phyloP scores from a whole-genome alignment of 306 rosid species.

The Mimosa bimucronata region DNA sequence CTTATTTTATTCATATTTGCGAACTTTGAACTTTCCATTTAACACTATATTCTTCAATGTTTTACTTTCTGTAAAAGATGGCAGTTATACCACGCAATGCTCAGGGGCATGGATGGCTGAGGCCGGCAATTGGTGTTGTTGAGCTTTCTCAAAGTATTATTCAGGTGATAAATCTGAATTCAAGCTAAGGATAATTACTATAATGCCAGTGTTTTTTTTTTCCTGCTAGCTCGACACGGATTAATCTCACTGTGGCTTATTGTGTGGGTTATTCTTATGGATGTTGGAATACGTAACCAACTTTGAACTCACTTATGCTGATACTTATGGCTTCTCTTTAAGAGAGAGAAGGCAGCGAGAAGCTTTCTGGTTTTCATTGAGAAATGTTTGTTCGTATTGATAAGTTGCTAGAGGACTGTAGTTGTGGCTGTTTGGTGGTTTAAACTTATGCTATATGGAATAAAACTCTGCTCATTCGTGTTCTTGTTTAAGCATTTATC shows the following conservation, averaged over 20 bases:
- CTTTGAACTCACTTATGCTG: conserved; percentile 9
- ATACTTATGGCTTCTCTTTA: conserved; percentile 17
- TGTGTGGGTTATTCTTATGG: neutral
- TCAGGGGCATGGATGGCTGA: conserved; percentile 99
- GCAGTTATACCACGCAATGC: conserved; percentile 91
- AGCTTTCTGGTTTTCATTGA: conserved; percentile 26
- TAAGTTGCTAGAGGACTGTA: neutral
- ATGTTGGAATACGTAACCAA: neutral
- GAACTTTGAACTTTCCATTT: conserved; percentile 25
- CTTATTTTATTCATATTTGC: conserved; percentile 26
- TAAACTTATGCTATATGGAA: neutral
- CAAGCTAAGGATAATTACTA: conserved; percentile 1
- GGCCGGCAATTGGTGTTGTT: conserved; percentile 95
- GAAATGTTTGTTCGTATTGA: conserved; percentile 11
- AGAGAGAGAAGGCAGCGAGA: neutral
- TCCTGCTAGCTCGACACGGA: conserved; percentile 8
- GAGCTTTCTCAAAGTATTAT: conserved; percentile 96
- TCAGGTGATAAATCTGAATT: conserved; percentile 65
- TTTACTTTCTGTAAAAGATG: conserved; percentile 61
- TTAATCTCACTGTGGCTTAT: conserved; percentile 17
- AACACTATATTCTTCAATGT: conserved; percentile 27
- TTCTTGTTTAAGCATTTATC: neutral
- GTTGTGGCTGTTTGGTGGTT: conserved; percentile 4
- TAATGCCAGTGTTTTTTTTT: conserved; percentile 15
- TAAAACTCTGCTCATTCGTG: conserved; percentile 9